phyloP scores from a whole-genome alignment of 2,329 filamentous ascomycete genomes.

The Pyrenophora teres region DNA sequence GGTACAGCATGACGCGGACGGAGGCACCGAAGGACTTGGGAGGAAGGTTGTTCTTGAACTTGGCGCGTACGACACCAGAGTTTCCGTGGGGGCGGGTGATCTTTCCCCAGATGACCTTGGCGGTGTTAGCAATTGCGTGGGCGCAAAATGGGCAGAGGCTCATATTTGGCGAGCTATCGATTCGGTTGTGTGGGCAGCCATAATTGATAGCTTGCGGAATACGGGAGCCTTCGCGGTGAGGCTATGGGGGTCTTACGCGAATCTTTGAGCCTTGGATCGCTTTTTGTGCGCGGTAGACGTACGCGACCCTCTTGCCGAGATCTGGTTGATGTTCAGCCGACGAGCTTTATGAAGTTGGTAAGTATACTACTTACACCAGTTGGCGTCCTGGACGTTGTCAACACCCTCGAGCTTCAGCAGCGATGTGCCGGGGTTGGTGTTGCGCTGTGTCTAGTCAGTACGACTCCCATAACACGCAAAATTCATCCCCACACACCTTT shows the following conservation, averaged over 20 bases:
- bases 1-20: constrained; percentile 97
- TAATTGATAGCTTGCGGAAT: constrained; percentile 24
- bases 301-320: constrained; percentile 15
- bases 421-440: constrained; percentile 84
- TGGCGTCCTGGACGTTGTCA: constrained; percentile 84
- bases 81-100: constrained; percentile 96
- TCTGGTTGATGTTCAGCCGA: neutral
- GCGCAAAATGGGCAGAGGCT: too few relatives aligned
- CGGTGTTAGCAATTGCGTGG: neutral
- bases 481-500: constrained; percentile 22
- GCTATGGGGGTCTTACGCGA: constrained; percentile 59
- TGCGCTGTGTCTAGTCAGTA: constrained; percentile 65
- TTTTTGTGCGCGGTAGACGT: constrained; percentile 94
- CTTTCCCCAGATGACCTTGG: constrained; percentile 56
- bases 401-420: constrained; percentile 99
- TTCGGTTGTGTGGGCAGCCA: too few relatives aligned
- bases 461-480: constrained; percentile 9
- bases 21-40: constrained; percentile 86
- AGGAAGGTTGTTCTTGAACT: constrained; percentile 95
- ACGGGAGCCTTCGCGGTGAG: neutral
- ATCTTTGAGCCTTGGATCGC: constrained; percentile 98
- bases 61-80: constrained; percentile 96
- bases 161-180: too few relatives aligned
- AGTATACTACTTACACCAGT: constrained; percentile 65
- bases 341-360: neutral